Evolutionary conservation across 2,329 filamentous ascomycete genomes (phyloP).

Genomic region (Helotiales sp.): DNA sequence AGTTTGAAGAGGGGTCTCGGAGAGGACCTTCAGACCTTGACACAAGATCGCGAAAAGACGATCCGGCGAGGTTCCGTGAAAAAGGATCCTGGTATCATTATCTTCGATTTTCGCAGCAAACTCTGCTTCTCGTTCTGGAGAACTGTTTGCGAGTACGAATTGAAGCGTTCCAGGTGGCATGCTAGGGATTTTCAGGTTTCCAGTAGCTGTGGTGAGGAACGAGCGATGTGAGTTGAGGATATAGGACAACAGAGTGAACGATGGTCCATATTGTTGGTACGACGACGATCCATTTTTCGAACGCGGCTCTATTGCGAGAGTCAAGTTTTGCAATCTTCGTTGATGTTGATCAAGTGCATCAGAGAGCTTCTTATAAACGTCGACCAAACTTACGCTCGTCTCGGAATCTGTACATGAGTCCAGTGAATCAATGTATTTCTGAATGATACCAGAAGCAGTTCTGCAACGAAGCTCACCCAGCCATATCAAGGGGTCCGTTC

Average conservation of each 20-base stretch:
- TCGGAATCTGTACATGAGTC: too few relatives aligned
- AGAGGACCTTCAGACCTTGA: conserved; percentile 10
- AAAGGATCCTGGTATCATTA: conserved; percentile 8
- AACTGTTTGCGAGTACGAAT: conserved; percentile 16
- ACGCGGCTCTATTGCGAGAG: background rate
- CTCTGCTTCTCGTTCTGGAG: conserved; percentile 9
- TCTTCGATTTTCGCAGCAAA: conserved; percentile 5
- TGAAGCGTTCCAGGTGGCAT: conserved; percentile 14
- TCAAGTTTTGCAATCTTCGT: too few relatives aligned
- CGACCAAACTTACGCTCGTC: too few relatives aligned
- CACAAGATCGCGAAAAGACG: conserved; percentile 11
- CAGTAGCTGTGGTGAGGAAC: conserved; percentile 13
- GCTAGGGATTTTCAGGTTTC: conserved; percentile 10
- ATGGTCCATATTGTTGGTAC: background rate
- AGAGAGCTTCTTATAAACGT: too few relatives aligned
- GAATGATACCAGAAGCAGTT: too few relatives aligned
- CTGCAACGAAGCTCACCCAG: too few relatives aligned
- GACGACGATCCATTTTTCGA: background rate
- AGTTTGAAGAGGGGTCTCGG: conserved; percentile 4
- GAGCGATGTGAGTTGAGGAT: conserved; percentile 8
- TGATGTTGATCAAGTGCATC: too few relatives aligned
- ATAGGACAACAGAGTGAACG: conserved; percentile 8
- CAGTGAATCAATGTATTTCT: too few relatives aligned
- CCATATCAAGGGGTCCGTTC: too few relatives aligned
- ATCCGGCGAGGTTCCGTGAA: conserved; percentile 15